Conservation (phyloP, 305 asterid genomes). For the Rubia peregrina region DNA sequence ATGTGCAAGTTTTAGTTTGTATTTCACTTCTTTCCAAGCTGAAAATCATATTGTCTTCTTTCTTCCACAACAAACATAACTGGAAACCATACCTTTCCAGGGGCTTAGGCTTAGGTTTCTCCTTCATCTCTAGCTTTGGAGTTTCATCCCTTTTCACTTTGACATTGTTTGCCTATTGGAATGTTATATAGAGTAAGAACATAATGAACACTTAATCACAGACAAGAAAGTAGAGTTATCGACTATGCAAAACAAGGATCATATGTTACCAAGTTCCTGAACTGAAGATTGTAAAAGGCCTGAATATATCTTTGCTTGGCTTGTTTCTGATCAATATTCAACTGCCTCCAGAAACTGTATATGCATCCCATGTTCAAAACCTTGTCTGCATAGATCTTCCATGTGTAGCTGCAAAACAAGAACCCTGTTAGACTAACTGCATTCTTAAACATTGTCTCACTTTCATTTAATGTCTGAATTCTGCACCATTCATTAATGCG, state of each 20-base stretch:
- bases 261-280: conserved; percentile 54
- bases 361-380: conserved; percentile 75
- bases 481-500: conserved; percentile 77
- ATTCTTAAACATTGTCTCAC: background rate
- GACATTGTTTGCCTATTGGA: conserved; percentile 50
- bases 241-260: background rate
- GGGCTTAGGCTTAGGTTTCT: conserved; percentile 42
- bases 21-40: background rate
- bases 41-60: too few species aligned
- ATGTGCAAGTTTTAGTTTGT: too few species aligned
- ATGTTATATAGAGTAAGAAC: conserved; percentile 12
- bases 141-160: conserved; percentile 39
- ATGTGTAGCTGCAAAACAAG: conserved; percentile 62
- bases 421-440: background rate
- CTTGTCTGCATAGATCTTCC: conserved; percentile 90
- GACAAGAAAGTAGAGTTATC: background rate
- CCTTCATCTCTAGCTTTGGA: conserved; percentile 39
- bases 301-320: conserved; percentile 72
- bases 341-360: conserved; percentile 73
- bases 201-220: background rate
- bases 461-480: background rate
- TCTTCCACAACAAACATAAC: background rate
- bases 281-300: conserved; percentile 69
- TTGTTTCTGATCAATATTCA: conserved; percentile 49
- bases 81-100: conserved; percentile 36